phyloP scores from a whole-genome alignment of 1,284 basidiomycete genomes.

The Ustilago loliicola region DNA sequence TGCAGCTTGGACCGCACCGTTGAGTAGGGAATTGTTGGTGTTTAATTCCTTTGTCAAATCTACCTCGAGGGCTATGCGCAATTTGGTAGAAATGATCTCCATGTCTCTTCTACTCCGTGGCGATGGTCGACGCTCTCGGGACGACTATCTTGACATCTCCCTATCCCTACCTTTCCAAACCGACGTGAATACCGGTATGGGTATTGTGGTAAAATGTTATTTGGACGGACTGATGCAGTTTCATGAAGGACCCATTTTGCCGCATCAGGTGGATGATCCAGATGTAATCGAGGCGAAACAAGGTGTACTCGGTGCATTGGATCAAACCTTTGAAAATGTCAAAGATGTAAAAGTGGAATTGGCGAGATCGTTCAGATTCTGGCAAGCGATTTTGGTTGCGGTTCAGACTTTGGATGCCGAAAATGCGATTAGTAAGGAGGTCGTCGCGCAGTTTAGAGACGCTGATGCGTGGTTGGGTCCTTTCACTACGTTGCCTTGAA shows the following conservation, averaged over 20 bases:
- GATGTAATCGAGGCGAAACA: slow-evolving; percentile 86
- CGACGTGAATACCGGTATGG: slow-evolving; percentile 97
- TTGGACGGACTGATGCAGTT: slow-evolving; percentile 87
- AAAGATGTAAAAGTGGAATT: slow-evolving; percentile 88
- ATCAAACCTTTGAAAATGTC: slow-evolving; percentile 91
- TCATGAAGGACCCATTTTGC: slow-evolving; percentile 75
- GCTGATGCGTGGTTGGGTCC: slow-evolving; percentile 91
- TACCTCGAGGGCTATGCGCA: slow-evolving; percentile 87
- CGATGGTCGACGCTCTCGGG: slow-evolving; percentile 85
- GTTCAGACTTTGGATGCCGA: slow-evolving; percentile 83
- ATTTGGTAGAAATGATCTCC: slow-evolving; percentile 89
- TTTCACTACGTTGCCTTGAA: slow-evolving; percentile 42
- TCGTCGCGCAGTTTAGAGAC: slow-evolving; percentile 93
- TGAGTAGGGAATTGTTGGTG: slow-evolving; percentile 94
- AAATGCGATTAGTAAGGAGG: slow-evolving; percentile 79
- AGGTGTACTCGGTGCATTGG: slow-evolving; percentile 88
- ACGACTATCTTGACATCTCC: slow-evolving; percentile 92
- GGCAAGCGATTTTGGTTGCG: slow-evolving; percentile 90
- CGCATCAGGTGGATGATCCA: slow-evolving; percentile 76
- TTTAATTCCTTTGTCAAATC: slow-evolving; percentile 98
- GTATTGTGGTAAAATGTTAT: slow-evolving; percentile 89
- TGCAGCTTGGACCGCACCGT: slow-evolving; percentile 78
- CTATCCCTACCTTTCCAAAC: slow-evolving; percentile 81
- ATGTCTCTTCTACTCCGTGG: slow-evolving; percentile 90
- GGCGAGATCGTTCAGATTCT: slow-evolving; percentile 95